phyloP scores from a whole-genome alignment of 306 rosid species.

The Rubus parviflorus region DNA sequence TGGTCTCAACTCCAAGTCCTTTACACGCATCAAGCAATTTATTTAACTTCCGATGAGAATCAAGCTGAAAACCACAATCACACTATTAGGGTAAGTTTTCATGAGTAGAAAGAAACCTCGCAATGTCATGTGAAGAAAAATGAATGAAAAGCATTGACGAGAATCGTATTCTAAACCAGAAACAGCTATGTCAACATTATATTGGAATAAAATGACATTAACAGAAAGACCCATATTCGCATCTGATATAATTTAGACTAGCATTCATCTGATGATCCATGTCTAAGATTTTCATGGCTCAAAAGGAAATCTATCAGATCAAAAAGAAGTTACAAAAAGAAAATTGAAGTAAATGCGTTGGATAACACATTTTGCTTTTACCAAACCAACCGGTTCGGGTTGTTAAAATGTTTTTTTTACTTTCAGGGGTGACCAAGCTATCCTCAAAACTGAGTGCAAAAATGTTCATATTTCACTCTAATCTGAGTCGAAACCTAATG shows the following conservation, averaged over 20 bases:
- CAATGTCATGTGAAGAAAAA: not conserved
- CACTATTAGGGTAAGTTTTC: not conserved
- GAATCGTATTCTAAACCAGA: slow-evolving; percentile 5
- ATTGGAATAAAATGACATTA: not conserved
- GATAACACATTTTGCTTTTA: no score
- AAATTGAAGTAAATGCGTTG: not conserved
- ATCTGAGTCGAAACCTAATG: not conserved
- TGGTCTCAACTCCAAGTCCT: slow-evolving; percentile 72
- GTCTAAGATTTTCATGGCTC: not conserved
- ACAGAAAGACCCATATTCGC: not conserved
- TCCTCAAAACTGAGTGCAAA: no score
- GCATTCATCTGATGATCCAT: not conserved
- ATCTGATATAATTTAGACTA: not conserved
- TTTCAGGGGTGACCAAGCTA: no score
- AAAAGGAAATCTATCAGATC: not conserved
- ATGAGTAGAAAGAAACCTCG: not conserved
- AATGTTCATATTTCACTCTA: not conserved
- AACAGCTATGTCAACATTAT: not conserved
- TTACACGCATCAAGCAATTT: slow-evolving; percentile 64
- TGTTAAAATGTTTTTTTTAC: not conserved
- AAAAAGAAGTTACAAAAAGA: not conserved
- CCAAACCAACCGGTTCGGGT: no score
- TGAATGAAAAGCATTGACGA: not conserved
- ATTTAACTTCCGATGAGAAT: slow-evolving; percentile 75
- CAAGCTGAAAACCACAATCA: slow-evolving; percentile 44